These are phyloP conservation scores for Eragrostis tef DNA, from an alignment of 202 grass and related monocot genomes.

Conservation along the genomic window DNA sequence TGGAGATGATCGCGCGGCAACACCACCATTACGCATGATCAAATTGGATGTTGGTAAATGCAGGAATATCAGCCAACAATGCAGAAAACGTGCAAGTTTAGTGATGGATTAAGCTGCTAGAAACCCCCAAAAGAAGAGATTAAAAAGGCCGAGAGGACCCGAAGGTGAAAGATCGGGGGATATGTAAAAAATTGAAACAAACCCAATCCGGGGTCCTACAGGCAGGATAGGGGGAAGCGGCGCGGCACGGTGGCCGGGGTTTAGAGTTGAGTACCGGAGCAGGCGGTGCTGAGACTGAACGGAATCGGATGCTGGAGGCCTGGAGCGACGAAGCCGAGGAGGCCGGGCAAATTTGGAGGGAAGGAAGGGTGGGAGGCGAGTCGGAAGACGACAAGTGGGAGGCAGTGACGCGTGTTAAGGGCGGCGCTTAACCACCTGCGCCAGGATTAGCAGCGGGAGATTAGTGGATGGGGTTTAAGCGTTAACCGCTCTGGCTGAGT, in stretches of 20 bases:
- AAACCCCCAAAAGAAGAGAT: neutral
- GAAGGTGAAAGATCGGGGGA: neutral
- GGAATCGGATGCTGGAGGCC: neutral
- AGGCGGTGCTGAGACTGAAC: slow-evolving; percentile 5
- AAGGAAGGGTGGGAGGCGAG: slow-evolving; percentile 28
- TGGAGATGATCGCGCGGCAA: neutral
- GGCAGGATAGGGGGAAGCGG: too few relatives aligned
- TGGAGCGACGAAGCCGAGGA: slow-evolving; percentile 40
- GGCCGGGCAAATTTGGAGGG: slow-evolving; percentile 45
- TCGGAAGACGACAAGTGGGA: slow-evolving; percentile 33
- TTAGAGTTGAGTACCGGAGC: slow-evolving; percentile 21
- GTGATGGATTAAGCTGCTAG: neutral
- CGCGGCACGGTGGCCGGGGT: slow-evolving; percentile 22
- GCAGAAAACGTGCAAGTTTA: neutral
- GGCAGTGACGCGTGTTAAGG: slow-evolving; percentile 44
- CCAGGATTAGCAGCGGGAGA: slow-evolving; percentile 55
- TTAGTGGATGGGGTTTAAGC: slow-evolving; percentile 49
- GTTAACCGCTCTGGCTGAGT: neutral
- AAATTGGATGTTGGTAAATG: neutral
- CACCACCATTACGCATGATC: neutral
- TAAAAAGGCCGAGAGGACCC: neutral
- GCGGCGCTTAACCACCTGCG: slow-evolving; percentile 36
- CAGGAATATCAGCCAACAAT: neutral
- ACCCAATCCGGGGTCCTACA: neutral
- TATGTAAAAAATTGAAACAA: neutral